A percentile compares a stretch with the other conserved stretches of the same genome.
Conservation (phyloP, 1,284 basidiomycete species). For the Rhodotorula sp. region DNA sequence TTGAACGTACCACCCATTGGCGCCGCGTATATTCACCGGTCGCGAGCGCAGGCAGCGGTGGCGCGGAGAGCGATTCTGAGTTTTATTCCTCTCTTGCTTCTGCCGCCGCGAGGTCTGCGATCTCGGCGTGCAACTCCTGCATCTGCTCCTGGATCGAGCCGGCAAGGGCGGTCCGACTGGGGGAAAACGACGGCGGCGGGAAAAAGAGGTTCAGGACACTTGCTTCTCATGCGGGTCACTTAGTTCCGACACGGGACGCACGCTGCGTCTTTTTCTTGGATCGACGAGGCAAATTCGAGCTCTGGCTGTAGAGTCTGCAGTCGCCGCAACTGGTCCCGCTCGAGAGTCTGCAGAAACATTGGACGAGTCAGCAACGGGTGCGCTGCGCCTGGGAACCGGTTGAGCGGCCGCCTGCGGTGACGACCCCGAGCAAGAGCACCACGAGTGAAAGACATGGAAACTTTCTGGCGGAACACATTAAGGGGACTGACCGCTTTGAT, state of each 20-base stretch:
- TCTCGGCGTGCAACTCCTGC: slow-evolving; percentile 33
- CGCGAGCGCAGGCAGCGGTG: too few species aligned
- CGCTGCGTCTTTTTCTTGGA: slow-evolving; percentile 20
- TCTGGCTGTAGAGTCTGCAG: slow-evolving; percentile 17
- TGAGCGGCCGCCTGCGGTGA: too few species aligned
- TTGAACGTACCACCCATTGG: too few species aligned
- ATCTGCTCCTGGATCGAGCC: slow-evolving; percentile 30
- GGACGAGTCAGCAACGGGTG: too few species aligned
- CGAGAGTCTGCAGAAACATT: slow-evolving; percentile 22
- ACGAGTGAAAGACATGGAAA: neutral
- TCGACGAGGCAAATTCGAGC: slow-evolving; percentile 7
- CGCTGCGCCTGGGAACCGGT: too few species aligned
- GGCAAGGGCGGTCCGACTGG: slow-evolving; percentile 1
- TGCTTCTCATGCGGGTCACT: too few species aligned
- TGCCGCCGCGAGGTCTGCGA: slow-evolving; percentile 25
- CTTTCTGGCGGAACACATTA: neutral
- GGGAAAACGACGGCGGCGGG: neutral
- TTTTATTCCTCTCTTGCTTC: neutral
- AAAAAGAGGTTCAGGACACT: neutral
- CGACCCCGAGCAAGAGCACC: neutral
- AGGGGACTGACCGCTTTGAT: slow-evolving; percentile 24
- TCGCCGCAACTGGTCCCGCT: slow-evolving; percentile 34
- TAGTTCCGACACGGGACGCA: neutral
- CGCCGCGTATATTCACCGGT: too few species aligned
- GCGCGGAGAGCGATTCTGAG: too few species aligned